Evolutionary conservation across 805 yeast genomes (phyloP), one percentile per base, ranked within the genome.

Genomic region (Cyberlindnera xylosilytica): DNA sequence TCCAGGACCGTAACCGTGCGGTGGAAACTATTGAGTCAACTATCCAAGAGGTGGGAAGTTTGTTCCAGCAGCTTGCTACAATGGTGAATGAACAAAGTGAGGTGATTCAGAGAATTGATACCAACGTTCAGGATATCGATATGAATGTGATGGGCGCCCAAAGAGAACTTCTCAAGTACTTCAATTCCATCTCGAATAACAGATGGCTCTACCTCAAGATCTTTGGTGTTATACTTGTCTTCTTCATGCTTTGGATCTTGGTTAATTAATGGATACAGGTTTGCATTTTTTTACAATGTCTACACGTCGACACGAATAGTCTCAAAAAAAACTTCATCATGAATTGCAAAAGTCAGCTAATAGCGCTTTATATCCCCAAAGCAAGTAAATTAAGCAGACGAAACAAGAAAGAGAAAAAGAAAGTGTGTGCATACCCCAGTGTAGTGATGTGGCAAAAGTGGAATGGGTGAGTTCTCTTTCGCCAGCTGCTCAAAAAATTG

Each of bases 41-140:
- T 0, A 93, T 93, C 47, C 91, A 91, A 58, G 98, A 93, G 63
- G 96, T 93, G 37, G 99, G 99, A 33, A 84, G 86, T 38, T 72
- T 93, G 46, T 93, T 93, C 68, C 91, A 87, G 56, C 99, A 93
- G 64, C 72, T 93, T 54, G 96, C 98, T 5, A 84, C 95, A 1
- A 91, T 93, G 98, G 97, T 93, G 7, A 89, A 87, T 48, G 98
- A 93, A 63, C 99, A 93, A 65, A 91, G 98, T 31, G 99, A 93
- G 56, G 86, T 85, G 13, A 91, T 93, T 44, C 98, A 91, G 63
- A 73, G 98, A 58, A 93, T 93, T 50, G 99, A 93, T 65, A 87
- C 81, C 42, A 90, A 93, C 59, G 95, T 95, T 6, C 97, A 90
- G 53, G 98, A 93, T 57, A 88, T 91, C 41, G 80, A 87, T 55